A percentile compares a stretch with the other conserved stretches of the same genome.
phyloP scores from a whole-genome alignment of 768 basidiomycete species.

The Collybiopsis confluens region DNA sequence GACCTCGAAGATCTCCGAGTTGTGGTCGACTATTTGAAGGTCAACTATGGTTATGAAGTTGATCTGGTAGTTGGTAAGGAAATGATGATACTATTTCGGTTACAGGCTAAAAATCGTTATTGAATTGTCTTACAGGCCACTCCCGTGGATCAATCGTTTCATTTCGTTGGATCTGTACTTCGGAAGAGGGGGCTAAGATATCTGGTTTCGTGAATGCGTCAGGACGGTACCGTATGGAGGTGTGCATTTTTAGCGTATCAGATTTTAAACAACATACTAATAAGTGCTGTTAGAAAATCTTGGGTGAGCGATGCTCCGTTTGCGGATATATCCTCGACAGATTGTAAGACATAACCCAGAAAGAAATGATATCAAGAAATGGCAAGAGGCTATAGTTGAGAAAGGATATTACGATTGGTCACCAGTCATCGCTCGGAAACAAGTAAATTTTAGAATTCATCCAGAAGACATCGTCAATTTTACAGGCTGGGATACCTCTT shows the following conservation, averaged over 20 bases:
- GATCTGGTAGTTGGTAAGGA: constrained; percentile 48
- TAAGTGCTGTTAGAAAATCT: constrained; percentile 30
- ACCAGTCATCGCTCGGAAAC: constrained; percentile 61
- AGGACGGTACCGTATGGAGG: constrained; percentile 76
- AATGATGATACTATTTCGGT: too few relatives aligned
- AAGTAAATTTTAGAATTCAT: constrained; percentile 45
- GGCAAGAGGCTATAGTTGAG: constrained; percentile 47
- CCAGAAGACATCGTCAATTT: constrained; percentile 61
- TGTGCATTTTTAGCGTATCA: constrained; percentile 30
- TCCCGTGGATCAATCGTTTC: constrained; percentile 71
- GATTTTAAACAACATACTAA: not conserved
- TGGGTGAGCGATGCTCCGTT: constrained; percentile 29
- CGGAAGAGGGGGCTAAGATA: constrained; percentile 52
- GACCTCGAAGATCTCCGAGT: constrained; percentile 64
- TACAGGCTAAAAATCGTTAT: too few relatives aligned
- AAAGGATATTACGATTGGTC: constrained; percentile 64
- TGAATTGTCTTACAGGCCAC: constrained; percentile 40
- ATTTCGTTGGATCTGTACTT: constrained; percentile 65
- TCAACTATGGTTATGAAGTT: constrained; percentile 59
- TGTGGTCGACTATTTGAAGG: constrained; percentile 60
- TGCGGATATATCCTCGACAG: not conserved
- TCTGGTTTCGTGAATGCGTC: constrained; percentile 69
- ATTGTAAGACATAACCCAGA: too few relatives aligned
- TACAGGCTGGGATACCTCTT: constrained; percentile 58
- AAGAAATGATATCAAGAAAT: constrained; percentile 25